Evolutionary conservation across 176 grass and related monocot genomes (phyloP).

Genomic region (Thinopyrum elongatum): DNA sequence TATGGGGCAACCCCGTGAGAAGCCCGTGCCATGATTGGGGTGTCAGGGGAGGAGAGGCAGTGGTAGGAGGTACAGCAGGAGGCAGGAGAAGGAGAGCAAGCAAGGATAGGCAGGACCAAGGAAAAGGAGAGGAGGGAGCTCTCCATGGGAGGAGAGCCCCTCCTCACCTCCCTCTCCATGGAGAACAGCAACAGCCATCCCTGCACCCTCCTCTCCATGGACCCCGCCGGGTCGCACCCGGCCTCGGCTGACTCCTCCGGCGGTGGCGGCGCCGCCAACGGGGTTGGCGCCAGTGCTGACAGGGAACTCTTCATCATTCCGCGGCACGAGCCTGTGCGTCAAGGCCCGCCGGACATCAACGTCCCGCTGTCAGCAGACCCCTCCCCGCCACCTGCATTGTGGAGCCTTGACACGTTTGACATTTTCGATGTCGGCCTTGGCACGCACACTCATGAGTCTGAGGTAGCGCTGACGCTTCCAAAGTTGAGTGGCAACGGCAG

Average conservation of each 20-base stretch:
- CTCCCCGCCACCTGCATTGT: slow-evolving; percentile 23
- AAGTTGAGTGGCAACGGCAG: slow-evolving; percentile 32
- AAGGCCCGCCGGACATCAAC: slow-evolving; percentile 62
- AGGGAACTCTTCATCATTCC: slow-evolving; percentile 50
- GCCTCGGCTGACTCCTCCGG: slow-evolving; percentile 12
- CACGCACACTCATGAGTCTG: slow-evolving; percentile 55
- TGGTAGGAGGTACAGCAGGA: not conserved
- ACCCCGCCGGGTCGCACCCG: slow-evolving; percentile 35
- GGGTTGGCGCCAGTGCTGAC: slow-evolving; percentile 10
- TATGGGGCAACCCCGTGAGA: not conserved
- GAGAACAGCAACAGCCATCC: slow-evolving; percentile 59
- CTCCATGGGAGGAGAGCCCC: slow-evolving; percentile 67
- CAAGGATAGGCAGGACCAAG: slow-evolving; percentile 44
- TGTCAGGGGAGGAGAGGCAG: not conserved
- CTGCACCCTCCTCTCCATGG: slow-evolving; percentile 78
- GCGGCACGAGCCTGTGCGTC: slow-evolving; percentile 10
- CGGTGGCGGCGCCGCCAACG: not conserved
- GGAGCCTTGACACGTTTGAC: slow-evolving; percentile 41
- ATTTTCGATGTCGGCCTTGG: slow-evolving; percentile 57
- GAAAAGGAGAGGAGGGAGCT: slow-evolving; percentile 53
- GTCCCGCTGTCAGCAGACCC: slow-evolving; percentile 54
- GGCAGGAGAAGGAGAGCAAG: not conserved
- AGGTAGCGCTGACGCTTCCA: slow-evolving; percentile 43
- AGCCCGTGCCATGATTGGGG: not conserved
- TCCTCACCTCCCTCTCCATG: slow-evolving; percentile 68